phyloP scores from a whole-genome alignment of 108 stramenopile genomes.

The Aurantiochytrium sp. region DNA sequence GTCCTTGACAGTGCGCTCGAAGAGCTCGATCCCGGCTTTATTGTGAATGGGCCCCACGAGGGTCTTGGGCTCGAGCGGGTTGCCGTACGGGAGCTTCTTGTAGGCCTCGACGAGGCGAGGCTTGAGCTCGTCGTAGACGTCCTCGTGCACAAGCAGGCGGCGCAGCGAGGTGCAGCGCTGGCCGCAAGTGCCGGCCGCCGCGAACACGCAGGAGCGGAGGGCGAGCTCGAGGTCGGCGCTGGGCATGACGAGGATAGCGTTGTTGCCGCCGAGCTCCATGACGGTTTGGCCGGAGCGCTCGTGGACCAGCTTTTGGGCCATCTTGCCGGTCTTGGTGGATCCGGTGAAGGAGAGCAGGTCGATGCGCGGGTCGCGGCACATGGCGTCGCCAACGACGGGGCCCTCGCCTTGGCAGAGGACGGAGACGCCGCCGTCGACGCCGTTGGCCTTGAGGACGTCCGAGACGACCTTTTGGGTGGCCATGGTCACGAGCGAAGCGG shows the following conservation, averaged over 20 bases:
- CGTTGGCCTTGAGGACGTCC: slow-evolving; percentile 37
- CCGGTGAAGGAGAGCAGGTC: slow-evolving; percentile 49
- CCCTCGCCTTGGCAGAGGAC: slow-evolving; percentile 34
- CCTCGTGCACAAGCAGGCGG: slow-evolving; percentile 44
- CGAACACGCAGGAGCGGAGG: slow-evolving; percentile 43
- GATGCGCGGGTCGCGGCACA: slow-evolving; percentile 37
- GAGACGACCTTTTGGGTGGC: slow-evolving; percentile 39
- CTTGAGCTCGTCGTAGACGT: slow-evolving; percentile 46
- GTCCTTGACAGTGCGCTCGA: slow-evolving; percentile 17
- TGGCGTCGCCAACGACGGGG: slow-evolving; percentile 33
- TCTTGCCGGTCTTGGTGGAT: slow-evolving; percentile 31
- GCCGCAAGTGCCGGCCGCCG: slow-evolving; percentile 50
- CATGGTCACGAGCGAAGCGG: slow-evolving; percentile 37
- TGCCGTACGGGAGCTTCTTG: slow-evolving; percentile 33
- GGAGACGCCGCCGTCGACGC: slow-evolving; percentile 28
- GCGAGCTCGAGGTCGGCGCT: slow-evolving; percentile 43
- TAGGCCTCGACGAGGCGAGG: slow-evolving; percentile 34
- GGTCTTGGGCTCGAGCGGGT: slow-evolving; percentile 42
- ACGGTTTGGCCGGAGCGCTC: slow-evolving; percentile 39
- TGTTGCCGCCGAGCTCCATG: slow-evolving; percentile 49
- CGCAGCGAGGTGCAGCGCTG: slow-evolving; percentile 53
- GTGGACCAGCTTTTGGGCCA: slow-evolving; percentile 32
- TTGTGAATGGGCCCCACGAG: slow-evolving; percentile 42
- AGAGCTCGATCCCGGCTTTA: slow-evolving; percentile 14
- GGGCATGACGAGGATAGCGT: slow-evolving; percentile 41